Conservation (phyloP, 345 rosid species). For the Sonneratia caseolaris region DNA sequence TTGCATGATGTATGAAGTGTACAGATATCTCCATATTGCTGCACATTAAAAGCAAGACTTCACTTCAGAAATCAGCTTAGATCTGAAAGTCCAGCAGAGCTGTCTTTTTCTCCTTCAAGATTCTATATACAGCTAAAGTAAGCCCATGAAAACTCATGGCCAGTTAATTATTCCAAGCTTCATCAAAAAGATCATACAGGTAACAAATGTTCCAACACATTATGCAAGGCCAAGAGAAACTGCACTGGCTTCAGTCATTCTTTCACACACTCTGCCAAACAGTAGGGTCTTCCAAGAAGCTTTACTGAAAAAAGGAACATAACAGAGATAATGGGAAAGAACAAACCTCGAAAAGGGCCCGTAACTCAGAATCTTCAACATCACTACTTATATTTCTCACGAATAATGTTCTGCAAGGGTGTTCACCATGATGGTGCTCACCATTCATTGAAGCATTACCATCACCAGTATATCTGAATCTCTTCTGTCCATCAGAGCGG, state of each 20-base stretch:
- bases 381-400: slow-evolving; percentile 45
- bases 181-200: neutral
- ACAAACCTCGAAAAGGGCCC: slow-evolving; percentile 45
- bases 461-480: slow-evolving; percentile 17
- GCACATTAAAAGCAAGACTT: slow-evolving; percentile 9
- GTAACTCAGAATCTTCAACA: slow-evolving; percentile 52
- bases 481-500: slow-evolving; percentile 16
- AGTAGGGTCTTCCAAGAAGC: neutral
- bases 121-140: neutral
- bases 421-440: slow-evolving; percentile 30
- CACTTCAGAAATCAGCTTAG: neutral
- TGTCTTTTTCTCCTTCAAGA: neutral
- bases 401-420: slow-evolving; percentile 46
- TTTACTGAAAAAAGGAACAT: neutral
- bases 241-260: neutral
- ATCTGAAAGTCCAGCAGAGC: neutral
- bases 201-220: neutral
- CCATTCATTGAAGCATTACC: slow-evolving; percentile 21
- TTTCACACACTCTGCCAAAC: neutral
- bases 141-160: too few relatives aligned
- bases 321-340: neutral
- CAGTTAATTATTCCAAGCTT: neutral
- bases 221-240: neutral
- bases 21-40: slow-evolving; percentile 45
- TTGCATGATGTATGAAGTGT: slow-evolving; percentile 44